These are phyloP conservation scores for Citrullus amarus DNA, from an alignment of 306 rosid species.

Conservation along the genomic window DNA sequence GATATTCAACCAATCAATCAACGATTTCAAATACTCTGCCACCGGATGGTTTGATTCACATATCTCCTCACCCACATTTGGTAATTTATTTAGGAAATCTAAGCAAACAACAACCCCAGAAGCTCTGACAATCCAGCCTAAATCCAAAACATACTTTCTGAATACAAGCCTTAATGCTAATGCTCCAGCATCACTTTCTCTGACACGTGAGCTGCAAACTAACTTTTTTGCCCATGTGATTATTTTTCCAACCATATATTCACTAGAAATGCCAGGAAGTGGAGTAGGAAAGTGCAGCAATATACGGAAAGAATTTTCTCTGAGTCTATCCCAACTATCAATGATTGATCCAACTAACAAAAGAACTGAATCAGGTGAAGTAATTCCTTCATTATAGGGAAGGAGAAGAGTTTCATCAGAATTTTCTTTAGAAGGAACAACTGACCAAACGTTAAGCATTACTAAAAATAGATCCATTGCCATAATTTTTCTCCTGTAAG, in stretches of 20 bases:
- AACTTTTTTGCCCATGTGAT: conserved; percentile 67
- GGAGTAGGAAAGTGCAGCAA: conserved; percentile 87
- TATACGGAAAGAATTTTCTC: conserved; percentile 77
- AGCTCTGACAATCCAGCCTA: conserved; percentile 57
- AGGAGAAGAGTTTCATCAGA: conserved; percentile 30
- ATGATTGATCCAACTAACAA: conserved; percentile 81
- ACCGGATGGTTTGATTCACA: conserved; percentile 36
- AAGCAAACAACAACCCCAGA: conserved; percentile 36
- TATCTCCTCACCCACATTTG: conserved; percentile 24
- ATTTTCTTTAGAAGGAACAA: conserved; percentile 35
- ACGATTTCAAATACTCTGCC: conserved; percentile 53
- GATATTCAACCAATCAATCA: conserved; percentile 75
- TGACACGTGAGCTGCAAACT: conserved; percentile 95
- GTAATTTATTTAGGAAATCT: conserved; percentile 25
- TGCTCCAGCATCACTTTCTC: conserved; percentile 99
- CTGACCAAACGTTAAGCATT: conserved; percentile 81
- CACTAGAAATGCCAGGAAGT: conserved; percentile 82
- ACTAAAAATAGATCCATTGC: conserved; percentile 73
- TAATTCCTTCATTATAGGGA: conserved; percentile 70
- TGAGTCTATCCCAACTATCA: conserved; percentile 98
- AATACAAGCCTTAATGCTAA: conserved; percentile 67
- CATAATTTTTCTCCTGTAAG: conserved; percentile 95
- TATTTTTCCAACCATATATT: conserved; percentile 40
- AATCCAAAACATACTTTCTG: conserved; percentile 78
- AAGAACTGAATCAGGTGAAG: conserved; percentile 62